These are phyloP conservation scores for Tagetes patula DNA, from an alignment of 129 eudicot species.

Conservation along the genomic window DNA sequence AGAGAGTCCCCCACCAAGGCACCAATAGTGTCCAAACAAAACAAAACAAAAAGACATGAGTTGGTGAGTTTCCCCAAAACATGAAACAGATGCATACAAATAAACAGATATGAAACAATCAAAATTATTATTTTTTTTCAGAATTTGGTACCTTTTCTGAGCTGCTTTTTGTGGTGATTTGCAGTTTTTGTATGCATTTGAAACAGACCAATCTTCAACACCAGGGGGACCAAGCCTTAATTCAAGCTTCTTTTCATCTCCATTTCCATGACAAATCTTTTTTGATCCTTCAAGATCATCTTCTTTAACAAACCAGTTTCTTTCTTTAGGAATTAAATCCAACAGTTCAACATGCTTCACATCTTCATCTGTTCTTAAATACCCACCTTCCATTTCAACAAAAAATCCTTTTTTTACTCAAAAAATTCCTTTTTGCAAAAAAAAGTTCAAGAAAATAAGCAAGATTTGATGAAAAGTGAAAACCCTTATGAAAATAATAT, in stretches of 20 bases:
- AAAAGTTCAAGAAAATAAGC: slow-evolving; percentile 11
- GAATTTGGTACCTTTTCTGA: slow-evolving; percentile 72
- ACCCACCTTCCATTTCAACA: slow-evolving; percentile 45
- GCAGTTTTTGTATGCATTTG: slow-evolving; percentile 50
- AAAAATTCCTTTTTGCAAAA: neutral
- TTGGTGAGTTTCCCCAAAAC: slow-evolving; percentile 36
- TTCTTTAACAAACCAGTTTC: slow-evolving; percentile 43
- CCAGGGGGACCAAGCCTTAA: slow-evolving; percentile 88
- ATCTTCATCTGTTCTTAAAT: slow-evolving; percentile 39
- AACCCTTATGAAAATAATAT: slow-evolving; percentile 21
- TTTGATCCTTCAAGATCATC: slow-evolving; percentile 15
- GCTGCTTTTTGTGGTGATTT: slow-evolving; percentile 64
- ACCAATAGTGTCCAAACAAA: slow-evolving; percentile 39
- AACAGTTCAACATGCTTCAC: slow-evolving; percentile 48
- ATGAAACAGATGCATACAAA: slow-evolving; percentile 6
- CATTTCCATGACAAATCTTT: slow-evolving; percentile 31
- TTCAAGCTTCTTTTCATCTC: slow-evolving; percentile 74
- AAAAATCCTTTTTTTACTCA: neutral
- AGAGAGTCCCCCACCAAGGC: too few species aligned
- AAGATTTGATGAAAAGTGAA: slow-evolving; percentile 12
- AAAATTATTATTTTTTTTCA: neutral
- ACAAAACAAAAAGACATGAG: slow-evolving; percentile 31
- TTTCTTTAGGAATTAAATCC: slow-evolving; percentile 63
- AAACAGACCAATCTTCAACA: slow-evolving; percentile 55
- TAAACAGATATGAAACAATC: too few species aligned